Evolutionary conservation across 2,329 filamentous ascomycete genomes (phyloP).

Genomic region (Teratosphaeria zuluensis): DNA sequence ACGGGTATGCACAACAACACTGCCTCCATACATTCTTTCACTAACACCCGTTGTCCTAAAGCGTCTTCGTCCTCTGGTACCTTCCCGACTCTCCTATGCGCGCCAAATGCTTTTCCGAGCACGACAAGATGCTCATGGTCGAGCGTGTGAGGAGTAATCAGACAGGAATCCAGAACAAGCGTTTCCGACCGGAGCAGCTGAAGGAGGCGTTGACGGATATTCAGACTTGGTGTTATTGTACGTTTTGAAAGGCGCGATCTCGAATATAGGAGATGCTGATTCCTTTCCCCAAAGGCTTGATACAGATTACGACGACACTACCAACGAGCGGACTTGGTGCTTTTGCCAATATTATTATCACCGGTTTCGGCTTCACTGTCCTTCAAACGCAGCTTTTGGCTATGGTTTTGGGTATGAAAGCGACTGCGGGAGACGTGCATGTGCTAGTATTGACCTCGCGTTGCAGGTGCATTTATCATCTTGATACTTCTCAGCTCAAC

Average conservation of each 20-base stretch:
- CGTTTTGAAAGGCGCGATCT: slow-evolving; percentile 47
- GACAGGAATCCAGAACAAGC: slow-evolving; percentile 39
- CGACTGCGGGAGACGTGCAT: not conserved
- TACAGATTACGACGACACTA: slow-evolving; percentile 62
- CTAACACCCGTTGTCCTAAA: not conserved
- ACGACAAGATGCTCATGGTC: slow-evolving; percentile 46
- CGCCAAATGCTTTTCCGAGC: slow-evolving; percentile 57
- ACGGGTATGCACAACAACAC: slow-evolving; percentile 32
- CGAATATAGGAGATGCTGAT: slow-evolving; percentile 34
- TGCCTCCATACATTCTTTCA: not conserved
- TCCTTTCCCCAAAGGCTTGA: slow-evolving; percentile 26
- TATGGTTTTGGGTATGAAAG: slow-evolving; percentile 53
- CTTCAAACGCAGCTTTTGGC: slow-evolving; percentile 63
- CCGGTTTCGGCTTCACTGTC: slow-evolving; percentile 53
- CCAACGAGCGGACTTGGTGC: slow-evolving; percentile 64
- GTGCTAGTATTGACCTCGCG: not conserved
- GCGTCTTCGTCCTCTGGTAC: slow-evolving; percentile 50
- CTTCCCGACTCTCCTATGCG: slow-evolving; percentile 64
- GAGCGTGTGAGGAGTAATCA: slow-evolving; percentile 38
- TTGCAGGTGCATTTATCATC: slow-evolving; percentile 55
- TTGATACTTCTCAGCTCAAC: slow-evolving; percentile 56
- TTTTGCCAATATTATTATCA: slow-evolving; percentile 67
- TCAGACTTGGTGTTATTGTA: slow-evolving; percentile 32
- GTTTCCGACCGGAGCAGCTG: slow-evolving; percentile 39
- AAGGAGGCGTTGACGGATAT: slow-evolving; percentile 36